Base-by-base conservation (phyloP, 345 rosid genomes). In the Hypericum perforatum region DNA sequence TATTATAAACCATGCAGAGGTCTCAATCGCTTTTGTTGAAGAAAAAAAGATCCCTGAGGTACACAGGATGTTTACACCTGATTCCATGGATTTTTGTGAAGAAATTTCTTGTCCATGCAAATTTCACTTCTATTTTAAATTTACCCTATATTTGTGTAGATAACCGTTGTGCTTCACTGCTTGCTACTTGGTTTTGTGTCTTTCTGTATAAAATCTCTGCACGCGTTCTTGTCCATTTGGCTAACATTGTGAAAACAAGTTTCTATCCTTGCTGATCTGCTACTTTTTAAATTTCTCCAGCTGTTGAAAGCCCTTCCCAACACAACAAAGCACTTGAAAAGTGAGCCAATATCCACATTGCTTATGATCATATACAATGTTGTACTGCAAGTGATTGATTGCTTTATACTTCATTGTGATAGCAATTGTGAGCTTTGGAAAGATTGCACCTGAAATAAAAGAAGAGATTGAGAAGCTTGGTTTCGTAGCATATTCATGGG, bases 371-470 rank as follows among this genome's bases (percentile, higher is more conserved):
- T 55, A 14, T 39, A 41, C 15, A 6, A 22, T 22, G 32, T 4
- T 36, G 15, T 44, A 43, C 44, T 41, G 42, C 42, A 40, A 7
- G 59, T 39, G 52, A 41, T 42, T 67, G 36, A 66, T 58, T 16
- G 37, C n/a, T 22, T 49, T 57, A 14, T 53, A 43, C 39, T 49
- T 65, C 45, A 11, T 46, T 50, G 5, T 70, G 78, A 22, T 70
- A 89, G 99, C 89, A 74, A 76, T 94, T 65, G 94, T 94, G 69
- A 94, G 99, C 73, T 89, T 94, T 69, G 95, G 97, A 53, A 82
- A 75, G 76, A 71, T 86, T 64, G 67, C 88, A 56, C 58, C 65
- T 43, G 78, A 70, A 55, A 81, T 89, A 63, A 80, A 62, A 67
- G 82, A 66, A 65, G 84, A 79, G 64, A 78, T 76, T 68, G 78